phyloP scores from a whole-genome alignment of 352 stramenopile genomes.

The Achlya hypogyna region DNA sequence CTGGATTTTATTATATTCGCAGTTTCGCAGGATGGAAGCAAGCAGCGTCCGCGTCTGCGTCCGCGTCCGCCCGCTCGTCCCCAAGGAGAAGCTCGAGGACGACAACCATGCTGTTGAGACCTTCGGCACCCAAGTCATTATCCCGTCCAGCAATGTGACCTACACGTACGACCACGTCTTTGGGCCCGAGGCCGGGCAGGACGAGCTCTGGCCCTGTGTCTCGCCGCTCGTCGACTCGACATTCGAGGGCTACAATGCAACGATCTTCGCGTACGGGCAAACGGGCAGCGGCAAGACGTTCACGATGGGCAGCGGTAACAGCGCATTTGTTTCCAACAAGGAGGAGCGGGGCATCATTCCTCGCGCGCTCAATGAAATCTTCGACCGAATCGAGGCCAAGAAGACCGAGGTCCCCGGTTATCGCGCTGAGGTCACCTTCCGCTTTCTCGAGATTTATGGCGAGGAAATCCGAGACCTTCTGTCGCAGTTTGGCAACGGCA shows the following conservation, averaged over 20 bases:
- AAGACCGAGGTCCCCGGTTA: conserved; percentile 48
- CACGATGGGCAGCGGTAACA: conserved; percentile 83
- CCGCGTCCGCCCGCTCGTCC: conserved; percentile 78
- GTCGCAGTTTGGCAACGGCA: conserved; percentile 53
- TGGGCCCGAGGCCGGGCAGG: conserved; percentile 73
- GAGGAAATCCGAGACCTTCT: conserved; percentile 87
- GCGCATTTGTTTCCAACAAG: conserved; percentile 60
- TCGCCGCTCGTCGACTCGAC: conserved; percentile 68
- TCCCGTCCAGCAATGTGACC: conserved; percentile 81
- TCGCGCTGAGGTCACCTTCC: conserved; percentile 52
- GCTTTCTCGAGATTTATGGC: conserved; percentile 90
- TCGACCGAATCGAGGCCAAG: conserved; percentile 64
- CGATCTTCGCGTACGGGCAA: conserved; percentile 85
- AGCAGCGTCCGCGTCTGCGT: conserved; percentile 71
- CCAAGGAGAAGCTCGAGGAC: conserved; percentile 82
- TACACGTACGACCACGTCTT: conserved; percentile 89
- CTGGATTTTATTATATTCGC: too few species aligned
- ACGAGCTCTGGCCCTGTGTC: conserved; percentile 79
- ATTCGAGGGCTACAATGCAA: conserved; percentile 86
- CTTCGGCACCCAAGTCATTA: conserved; percentile 62
- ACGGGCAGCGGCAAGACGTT: conserved; percentile 82
- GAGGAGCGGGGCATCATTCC: conserved; percentile 81
- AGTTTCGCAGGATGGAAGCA: conserved; percentile 6
- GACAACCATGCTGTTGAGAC: conserved; percentile 81
- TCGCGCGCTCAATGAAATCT: conserved; percentile 76